A percentile compares a stretch with the other conserved stretches of the same genome.
Conservation (phyloP, 495 filamentous ascomycete genomes). For the Glarea lozoyensis region DNA sequence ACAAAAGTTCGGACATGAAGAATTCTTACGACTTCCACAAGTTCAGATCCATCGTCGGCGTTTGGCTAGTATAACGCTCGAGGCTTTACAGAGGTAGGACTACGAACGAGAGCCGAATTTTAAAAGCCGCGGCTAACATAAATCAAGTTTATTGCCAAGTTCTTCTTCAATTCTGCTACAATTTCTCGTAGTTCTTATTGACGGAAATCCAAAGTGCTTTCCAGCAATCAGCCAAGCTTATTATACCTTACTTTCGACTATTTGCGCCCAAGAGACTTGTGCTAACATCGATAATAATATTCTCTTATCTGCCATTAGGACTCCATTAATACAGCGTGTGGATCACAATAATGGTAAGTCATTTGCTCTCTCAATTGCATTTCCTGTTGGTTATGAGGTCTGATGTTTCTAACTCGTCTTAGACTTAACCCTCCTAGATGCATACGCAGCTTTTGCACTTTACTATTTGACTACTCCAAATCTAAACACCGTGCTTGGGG, state of each 20-base stretch:
- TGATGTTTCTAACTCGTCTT: slow-evolving; percentile 5
- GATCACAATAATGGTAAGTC: slow-evolving; percentile 15
- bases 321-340: slow-evolving; percentile 3
- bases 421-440: slow-evolving; percentile 7
- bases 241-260: slow-evolving; percentile 15
- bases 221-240: slow-evolving; percentile 11
- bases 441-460: slow-evolving; percentile 17
- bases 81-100: slow-evolving; percentile 29
- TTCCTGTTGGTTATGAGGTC: slow-evolving; percentile 17
- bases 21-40: slow-evolving; percentile 9
- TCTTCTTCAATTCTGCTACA: slow-evolving; percentile 6
- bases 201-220: slow-evolving; percentile 7
- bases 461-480: slow-evolving; percentile 20
- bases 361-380: slow-evolving; percentile 11
- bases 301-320: slow-evolving; percentile 11
- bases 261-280: slow-evolving; percentile 1
- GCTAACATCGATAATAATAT: slow-evolving; percentile 9
- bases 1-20: slow-evolving; percentile 2
- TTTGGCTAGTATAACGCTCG: slow-evolving; percentile 36
- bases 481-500: slow-evolving; percentile 6
- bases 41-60: slow-evolving; percentile 26
- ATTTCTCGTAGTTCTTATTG: slow-evolving; percentile 13
- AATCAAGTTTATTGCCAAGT: slow-evolving; percentile 14
- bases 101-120: slow-evolving; percentile 15
- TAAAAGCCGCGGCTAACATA: slow-evolving; percentile 3